Base-by-base conservation (phyloP, 1,139 yeast species). In the Nakaseomyces delphensis region DNA sequence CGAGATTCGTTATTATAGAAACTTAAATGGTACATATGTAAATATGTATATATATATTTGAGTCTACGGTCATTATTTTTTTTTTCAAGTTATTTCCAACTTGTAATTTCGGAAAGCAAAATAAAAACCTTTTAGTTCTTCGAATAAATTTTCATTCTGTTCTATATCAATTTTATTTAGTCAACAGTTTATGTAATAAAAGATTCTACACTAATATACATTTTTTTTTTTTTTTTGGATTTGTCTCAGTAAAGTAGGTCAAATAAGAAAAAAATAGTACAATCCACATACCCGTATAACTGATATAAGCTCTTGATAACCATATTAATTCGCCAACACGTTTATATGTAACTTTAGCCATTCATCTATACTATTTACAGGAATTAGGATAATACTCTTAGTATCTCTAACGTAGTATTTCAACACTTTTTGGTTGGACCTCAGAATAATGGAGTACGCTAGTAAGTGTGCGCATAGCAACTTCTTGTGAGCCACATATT, bases 321-420 rank as follows among this genome's bases (percentile, higher is more conserved):
- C 6, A 7, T 7, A 23, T 23, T 10, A 7, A 23, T 23, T 7
- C 10, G 7, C 31, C 18, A 33, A 18, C 25, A 62, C 53, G 38
- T 62, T 62, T 15, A 60, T 55, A 42, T 61, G 66, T 23, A 62
- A 41, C 30, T 51, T 54, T 14, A 61, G 46, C 65, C 66, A 62
- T 36, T 61, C 66, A 42, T 61, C 64, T 18, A 56, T 51, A 42
- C 48, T 57, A 9, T 45, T 45, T 13, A 60, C 46, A 9, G 51
- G 42, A 3, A 62, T 46, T 13, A 58, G 27, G 2, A 56, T 47
- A 0, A 60, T 60, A 14, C 48, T 48, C 8, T 45, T 40, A 13
- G 48, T 49, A 3, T 30, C 45, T 3, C 41, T 30, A 1, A 51
- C 47, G 39, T 59, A 61, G 41, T 55, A 52, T 11, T 38, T 39